phyloP scores from a whole-genome alignment of 805 yeast species.

The Helenozyma baotianmanensis region DNA sequence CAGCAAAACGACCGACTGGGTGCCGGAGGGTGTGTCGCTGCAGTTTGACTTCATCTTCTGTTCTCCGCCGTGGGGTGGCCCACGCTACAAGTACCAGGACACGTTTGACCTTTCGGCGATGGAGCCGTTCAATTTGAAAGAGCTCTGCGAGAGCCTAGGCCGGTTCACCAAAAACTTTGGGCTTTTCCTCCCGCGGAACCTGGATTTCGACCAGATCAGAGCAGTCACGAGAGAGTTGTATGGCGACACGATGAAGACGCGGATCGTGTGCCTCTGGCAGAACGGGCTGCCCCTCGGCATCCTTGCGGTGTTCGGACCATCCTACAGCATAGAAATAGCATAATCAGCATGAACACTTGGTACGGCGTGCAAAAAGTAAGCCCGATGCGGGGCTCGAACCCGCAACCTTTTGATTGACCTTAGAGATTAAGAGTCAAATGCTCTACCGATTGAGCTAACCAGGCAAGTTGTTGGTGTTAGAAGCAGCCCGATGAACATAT shows the following conservation, averaged over 20 bases:
- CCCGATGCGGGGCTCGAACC: constrained; percentile 17
- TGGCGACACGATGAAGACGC: constrained; percentile 9
- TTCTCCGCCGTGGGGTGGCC: constrained; percentile 94
- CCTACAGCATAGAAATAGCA: constrained; percentile 1
- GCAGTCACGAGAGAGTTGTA: constrained; percentile 39
- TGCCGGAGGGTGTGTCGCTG: constrained; percentile 22
- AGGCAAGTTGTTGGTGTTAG: no score
- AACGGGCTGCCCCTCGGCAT: constrained; percentile 12
- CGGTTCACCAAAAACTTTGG: constrained; percentile 46
- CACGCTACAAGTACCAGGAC: constrained; percentile 40
- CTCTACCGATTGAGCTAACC: constrained; percentile 17
- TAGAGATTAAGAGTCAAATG: constrained; percentile 14
- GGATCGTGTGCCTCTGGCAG: constrained; percentile 15
- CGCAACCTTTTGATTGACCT: constrained; percentile 16
- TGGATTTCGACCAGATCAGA: constrained; percentile 48
- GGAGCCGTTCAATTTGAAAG: constrained; percentile 46
- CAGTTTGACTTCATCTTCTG: constrained; percentile 54
- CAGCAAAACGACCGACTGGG: constrained; percentile 24
- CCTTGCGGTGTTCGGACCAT: constrained; percentile 13
- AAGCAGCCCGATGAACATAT: no score
- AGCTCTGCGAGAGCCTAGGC: constrained; percentile 40
- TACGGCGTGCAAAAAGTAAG: constrained; percentile 5
- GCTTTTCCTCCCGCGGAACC: constrained; percentile 61
- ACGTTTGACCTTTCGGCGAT: constrained; percentile 43
- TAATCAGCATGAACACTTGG: no score